phyloP scores from a whole-genome alignment of 345 rosid species.

The Salix suchowensis region DNA sequence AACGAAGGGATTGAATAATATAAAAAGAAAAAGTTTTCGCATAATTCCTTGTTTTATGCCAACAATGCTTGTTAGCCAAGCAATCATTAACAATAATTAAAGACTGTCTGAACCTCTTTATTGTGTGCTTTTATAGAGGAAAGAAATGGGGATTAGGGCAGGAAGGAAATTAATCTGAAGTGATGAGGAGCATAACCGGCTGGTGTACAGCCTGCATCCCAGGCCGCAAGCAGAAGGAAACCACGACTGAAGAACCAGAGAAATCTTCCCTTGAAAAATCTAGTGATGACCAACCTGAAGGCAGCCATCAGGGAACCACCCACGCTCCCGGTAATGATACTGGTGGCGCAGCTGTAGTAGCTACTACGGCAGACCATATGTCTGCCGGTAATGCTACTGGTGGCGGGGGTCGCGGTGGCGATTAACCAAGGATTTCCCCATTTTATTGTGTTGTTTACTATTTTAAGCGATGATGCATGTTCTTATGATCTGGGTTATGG shows the following conservation, averaged over 20 bases:
- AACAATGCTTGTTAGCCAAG: not conserved
- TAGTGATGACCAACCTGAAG: not conserved
- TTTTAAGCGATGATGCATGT: not conserved
- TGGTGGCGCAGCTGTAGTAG: slow-evolving; percentile 15
- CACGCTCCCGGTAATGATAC: slow-evolving; percentile 2
- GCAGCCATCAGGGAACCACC: slow-evolving; percentile 6
- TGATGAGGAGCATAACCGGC: slow-evolving; percentile 8
- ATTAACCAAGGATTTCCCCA: not conserved
- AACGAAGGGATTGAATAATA: too few species aligned
- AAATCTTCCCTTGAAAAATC: slow-evolving; percentile 5
- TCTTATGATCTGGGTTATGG: not conserved
- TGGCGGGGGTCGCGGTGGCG: slow-evolving; percentile 17
- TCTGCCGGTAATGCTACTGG: slow-evolving; percentile 18
- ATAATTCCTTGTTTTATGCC: slow-evolving; percentile 4
- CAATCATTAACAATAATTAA: not conserved
- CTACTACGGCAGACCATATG: slow-evolving; percentile 1
- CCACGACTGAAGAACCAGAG: not conserved
- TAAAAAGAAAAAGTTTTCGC: not conserved
- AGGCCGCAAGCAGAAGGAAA: slow-evolving; percentile 7
- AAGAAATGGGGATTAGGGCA: not conserved
- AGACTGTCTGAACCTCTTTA: not conserved
- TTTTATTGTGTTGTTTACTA: not conserved
- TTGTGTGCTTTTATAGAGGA: not conserved
- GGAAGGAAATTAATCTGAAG: not conserved
- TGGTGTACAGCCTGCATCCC: slow-evolving; percentile 22